Evolutionary conservation across 2,329 filamentous ascomycete genomes (phyloP), one percentile per base, ranked within the genome.

Genomic region (Talaromyces sp.): DNA sequence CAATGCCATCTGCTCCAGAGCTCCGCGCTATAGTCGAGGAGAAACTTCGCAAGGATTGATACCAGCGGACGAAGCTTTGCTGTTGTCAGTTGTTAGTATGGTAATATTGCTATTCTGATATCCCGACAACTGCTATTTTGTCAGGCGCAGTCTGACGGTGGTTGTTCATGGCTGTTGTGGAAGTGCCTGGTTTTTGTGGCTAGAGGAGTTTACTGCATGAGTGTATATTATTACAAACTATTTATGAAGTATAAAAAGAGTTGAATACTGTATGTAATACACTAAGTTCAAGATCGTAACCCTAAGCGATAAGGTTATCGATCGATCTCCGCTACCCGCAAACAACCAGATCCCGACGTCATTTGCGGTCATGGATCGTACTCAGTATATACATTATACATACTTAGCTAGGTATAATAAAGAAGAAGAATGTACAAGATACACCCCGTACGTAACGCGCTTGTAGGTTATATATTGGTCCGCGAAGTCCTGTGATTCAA

Each of bases 11-110:
- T 6, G 80, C 83, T 3, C 73, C 78, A 22, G 84, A 87, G 65
- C 70, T 88, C 67, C 84, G 83, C 75, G 77, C 76, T 71, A 80
- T 81, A 66, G 79, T 87, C 62, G 81, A 84, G 72, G 73, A 79
- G 67, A 82, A 78, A 31, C 56, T 63, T 16, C 41, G 50, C 41
- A 60, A 60, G 45, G 43, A 59, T n/a, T 59, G 16, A 45, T n/a
- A 11, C n/a, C 33, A 19, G 9, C 6, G 14, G 16, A 22, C 10
- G 27, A 56, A 16, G 39, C 14, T 41, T 41, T 47, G n/a, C 16
- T 35, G 14, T 35, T 37, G 35, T 37, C 35, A 37, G 13, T 35
- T 37, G 35, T 37, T 10, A 37, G 13, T 31, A 5, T 31, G 27
- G 27, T 31, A 39, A 37, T 39, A 54, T 3, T 62, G 39, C 5